Evolutionary conservation across 1,284 basidiomycete genomes (phyloP).

Genomic region (Thelephora terrestris): DNA sequence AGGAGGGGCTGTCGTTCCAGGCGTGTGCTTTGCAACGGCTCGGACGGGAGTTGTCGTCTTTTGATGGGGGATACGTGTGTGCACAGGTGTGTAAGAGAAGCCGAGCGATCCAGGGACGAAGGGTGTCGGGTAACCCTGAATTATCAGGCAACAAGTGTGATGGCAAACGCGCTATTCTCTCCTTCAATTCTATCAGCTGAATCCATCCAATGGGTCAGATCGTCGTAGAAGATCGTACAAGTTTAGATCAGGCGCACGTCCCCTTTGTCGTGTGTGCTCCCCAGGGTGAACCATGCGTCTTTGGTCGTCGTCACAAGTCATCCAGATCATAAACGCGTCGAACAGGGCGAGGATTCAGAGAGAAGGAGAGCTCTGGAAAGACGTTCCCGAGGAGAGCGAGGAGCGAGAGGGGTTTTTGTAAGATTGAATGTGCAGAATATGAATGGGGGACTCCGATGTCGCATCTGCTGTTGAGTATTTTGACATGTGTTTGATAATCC

Average conservation of each 20-base stretch:
- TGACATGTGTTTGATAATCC: neutral
- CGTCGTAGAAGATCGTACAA: slow-evolving; percentile 25
- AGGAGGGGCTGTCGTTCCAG: no score
- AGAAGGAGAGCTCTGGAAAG: no score
- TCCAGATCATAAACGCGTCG: slow-evolving; percentile 48
- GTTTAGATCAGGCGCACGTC: slow-evolving; percentile 31
- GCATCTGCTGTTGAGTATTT: slow-evolving; percentile 32
- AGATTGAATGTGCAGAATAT: slow-evolving; percentile 38
- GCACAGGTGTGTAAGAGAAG: slow-evolving; percentile 23
- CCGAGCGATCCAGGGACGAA: neutral
- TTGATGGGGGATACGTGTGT: slow-evolving; percentile 2
- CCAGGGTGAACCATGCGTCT: slow-evolving; percentile 28
- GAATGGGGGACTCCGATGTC: slow-evolving; percentile 53
- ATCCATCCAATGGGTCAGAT: slow-evolving; percentile 47
- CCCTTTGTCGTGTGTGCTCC: slow-evolving; percentile 42
- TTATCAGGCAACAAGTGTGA: slow-evolving; percentile 50
- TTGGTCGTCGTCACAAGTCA: slow-evolving; percentile 57
- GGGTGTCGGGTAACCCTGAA: neutral
- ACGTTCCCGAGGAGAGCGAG: slow-evolving; percentile 23
- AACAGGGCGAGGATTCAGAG: slow-evolving; percentile 14
- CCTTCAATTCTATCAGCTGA: slow-evolving; percentile 57
- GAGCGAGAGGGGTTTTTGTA: slow-evolving; percentile 26
- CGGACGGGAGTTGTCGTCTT: neutral
- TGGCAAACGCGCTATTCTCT: slow-evolving; percentile 65
- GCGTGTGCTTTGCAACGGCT: no score